Conservation (phyloP, 2,329 filamentous ascomycete species). For the Alternaria atra region DNA sequence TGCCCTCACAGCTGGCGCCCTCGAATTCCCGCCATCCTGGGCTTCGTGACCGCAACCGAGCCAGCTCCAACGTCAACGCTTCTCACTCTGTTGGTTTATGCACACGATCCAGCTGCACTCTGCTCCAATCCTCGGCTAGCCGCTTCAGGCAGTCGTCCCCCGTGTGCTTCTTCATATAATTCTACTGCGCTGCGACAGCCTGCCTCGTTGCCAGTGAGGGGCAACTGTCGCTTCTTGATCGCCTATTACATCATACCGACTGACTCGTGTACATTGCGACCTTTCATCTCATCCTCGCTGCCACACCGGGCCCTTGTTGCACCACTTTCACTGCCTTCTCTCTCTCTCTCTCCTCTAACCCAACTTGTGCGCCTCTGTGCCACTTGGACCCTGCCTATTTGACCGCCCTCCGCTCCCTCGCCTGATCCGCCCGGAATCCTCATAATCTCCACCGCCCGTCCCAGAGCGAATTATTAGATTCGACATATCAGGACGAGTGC, state of each 20-base stretch:
- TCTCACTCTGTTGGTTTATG: constrained; percentile 3
- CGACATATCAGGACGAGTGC: constrained; percentile 38
- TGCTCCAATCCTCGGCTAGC: constrained; percentile 7
- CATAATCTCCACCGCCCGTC: constrained; percentile 38
- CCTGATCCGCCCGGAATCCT: constrained; percentile 12
- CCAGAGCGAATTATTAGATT: constrained; percentile 52
- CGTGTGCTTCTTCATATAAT: constrained; percentile 3
- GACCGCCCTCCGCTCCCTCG: constrained; percentile 22
- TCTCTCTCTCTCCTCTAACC: constrained; percentile 27
- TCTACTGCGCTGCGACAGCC: not conserved
- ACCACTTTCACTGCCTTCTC: constrained; percentile 10
- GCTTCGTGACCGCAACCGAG: constrained; percentile 8
- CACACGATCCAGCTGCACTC: constrained; percentile 1
- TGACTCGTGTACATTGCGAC: constrained; percentile 10
- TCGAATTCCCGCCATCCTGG: constrained; percentile 6
- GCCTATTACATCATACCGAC: constrained; percentile 15
- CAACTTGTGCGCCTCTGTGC: constrained; percentile 28
- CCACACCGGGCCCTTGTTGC: constrained; percentile 23
- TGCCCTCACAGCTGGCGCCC: not conserved
- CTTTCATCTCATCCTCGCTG: constrained; percentile 18
- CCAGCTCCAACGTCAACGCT: constrained; percentile 8
- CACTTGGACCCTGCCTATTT: constrained; percentile 36
- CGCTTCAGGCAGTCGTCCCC: constrained; percentile 6
- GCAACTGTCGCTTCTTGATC: not conserved
- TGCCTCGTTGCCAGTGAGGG: constrained; percentile 2